A percentile compares a stretch with the other conserved stretches of the same genome.
Conservation (phyloP, 1,139 yeast species). For the Suhomyces wounanorum region DNA sequence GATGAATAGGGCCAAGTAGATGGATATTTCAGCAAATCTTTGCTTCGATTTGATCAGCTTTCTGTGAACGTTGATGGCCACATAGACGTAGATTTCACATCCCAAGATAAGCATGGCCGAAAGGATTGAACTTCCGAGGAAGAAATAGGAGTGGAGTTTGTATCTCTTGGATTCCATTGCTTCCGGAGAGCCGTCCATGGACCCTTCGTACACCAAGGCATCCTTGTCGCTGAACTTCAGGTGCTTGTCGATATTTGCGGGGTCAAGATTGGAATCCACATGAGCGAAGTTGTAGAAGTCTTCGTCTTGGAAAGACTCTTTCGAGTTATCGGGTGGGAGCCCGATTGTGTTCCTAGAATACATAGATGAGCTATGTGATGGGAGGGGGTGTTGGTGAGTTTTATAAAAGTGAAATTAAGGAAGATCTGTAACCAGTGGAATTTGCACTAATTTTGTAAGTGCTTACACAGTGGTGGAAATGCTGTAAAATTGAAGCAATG, state of each 20-base stretch:
- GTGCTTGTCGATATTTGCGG: not conserved
- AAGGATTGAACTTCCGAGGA: slow-evolving; percentile 29
- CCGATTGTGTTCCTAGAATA: not conserved
- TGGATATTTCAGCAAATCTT: slow-evolving; percentile 23
- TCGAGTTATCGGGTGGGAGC: not conserved
- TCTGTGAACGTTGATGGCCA: slow-evolving; percentile 37
- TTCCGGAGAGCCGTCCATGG: slow-evolving; percentile 2
- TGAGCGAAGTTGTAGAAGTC: slow-evolving; percentile 18
- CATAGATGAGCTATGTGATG: not conserved
- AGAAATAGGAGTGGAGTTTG: slow-evolving; percentile 21
- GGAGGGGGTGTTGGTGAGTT: not conserved
- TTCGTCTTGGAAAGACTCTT: slow-evolving; percentile 9
- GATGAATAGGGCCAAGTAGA: slow-evolving; percentile 30
- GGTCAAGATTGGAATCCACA: slow-evolving; percentile 5
- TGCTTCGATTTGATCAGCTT: slow-evolving; percentile 19
- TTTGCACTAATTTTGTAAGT: not conserved
- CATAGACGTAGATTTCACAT: slow-evolving; percentile 38
- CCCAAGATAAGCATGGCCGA: slow-evolving; percentile 34
- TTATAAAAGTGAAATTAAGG: not conserved
- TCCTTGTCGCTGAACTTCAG: slow-evolving; percentile 6
- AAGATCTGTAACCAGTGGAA: not conserved
- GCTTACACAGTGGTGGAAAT: too few species aligned
- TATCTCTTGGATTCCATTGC: slow-evolving; percentile 1
- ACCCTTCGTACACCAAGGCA: slow-evolving; percentile 5
- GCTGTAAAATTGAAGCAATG: not conserved